phyloP scores from a whole-genome alignment of 164 flowering plant species.

The Vitis rotundifolia region DNA sequence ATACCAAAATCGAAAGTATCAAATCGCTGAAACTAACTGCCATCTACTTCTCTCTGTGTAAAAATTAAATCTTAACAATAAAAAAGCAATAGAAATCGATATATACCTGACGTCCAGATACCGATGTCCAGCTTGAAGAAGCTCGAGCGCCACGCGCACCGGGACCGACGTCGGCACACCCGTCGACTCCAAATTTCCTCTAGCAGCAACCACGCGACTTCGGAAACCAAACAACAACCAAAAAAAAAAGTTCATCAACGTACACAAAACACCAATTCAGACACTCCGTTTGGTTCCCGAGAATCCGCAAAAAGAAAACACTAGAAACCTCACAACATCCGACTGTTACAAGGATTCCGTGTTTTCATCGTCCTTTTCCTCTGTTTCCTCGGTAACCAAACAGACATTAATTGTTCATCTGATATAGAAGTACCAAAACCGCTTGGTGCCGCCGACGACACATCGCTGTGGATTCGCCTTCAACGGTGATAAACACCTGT shows the following conservation, averaged over 20 bases:
- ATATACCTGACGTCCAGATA: slow-evolving; percentile 83
- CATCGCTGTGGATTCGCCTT: not conserved
- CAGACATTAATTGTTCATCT: not conserved
- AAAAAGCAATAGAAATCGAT: no score
- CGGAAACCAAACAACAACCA: not conserved
- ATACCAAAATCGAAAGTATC: not conserved
- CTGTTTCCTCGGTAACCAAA: not conserved
- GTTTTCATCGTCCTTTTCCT: not conserved
- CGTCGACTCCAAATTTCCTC: slow-evolving; percentile 36
- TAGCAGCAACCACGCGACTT: slow-evolving; percentile 37
- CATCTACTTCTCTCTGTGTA: no score
- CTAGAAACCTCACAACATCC: not conserved
- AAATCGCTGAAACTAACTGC: not conserved
- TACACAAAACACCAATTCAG: not conserved
- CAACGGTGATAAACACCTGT: slow-evolving; percentile 6
- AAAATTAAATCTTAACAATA: no score
- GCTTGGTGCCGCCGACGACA: not conserved
- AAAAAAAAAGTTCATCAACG: slow-evolving; percentile 10
- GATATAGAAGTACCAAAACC: no score
- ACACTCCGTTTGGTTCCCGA: not conserved
- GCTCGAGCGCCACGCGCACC: slow-evolving; percentile 83
- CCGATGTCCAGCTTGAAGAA: slow-evolving; percentile 83
- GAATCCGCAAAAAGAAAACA: not conserved
- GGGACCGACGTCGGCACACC: slow-evolving; percentile 79
- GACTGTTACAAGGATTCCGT: not conserved